Percentiles rank a stretch among this genome's conserved stretches.
phyloP scores from a whole-genome alignment of 345 rosid species.

The Toxicodendron radicans region DNA sequence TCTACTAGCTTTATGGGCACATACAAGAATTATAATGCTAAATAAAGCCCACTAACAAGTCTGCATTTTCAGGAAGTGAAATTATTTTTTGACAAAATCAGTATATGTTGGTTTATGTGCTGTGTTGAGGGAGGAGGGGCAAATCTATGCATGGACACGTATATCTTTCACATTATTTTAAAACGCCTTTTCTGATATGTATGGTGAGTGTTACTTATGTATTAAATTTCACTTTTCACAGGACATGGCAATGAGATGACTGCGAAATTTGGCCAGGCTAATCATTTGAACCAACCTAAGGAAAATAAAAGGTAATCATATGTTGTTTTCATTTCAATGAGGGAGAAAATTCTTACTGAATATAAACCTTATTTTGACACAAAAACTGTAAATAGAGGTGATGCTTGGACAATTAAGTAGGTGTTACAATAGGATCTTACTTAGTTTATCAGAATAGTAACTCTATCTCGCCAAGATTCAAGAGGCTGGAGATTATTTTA shows the following conservation, averaged over 20 bases:
- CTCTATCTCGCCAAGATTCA: background rate
- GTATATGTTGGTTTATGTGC: background rate
- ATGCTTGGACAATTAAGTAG: background rate
- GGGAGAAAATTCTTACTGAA: background rate
- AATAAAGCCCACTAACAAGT: background rate
- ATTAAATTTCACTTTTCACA: conserved; percentile 19
- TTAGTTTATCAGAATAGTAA: background rate
- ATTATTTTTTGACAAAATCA: background rate
- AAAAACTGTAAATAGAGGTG: background rate
- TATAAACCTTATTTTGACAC: background rate
- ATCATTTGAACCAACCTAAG: conserved; percentile 28
- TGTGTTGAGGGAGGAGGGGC: background rate
- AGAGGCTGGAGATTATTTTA: background rate
- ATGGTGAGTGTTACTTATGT: background rate
- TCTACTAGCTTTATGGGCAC: background rate
- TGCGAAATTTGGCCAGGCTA: conserved; percentile 26
- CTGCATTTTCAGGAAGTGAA: background rate
- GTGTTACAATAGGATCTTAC: background rate
- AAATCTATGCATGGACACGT: background rate
- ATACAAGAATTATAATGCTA: background rate
- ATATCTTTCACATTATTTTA: background rate
- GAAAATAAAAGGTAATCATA: conserved; percentile 50
- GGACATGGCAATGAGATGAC: conserved; percentile 39
- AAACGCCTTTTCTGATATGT: background rate
- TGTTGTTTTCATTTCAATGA: background rate